phyloP scores from a whole-genome alignment of 352 stramenopile species.

The Pythium myriotylum region DNA sequence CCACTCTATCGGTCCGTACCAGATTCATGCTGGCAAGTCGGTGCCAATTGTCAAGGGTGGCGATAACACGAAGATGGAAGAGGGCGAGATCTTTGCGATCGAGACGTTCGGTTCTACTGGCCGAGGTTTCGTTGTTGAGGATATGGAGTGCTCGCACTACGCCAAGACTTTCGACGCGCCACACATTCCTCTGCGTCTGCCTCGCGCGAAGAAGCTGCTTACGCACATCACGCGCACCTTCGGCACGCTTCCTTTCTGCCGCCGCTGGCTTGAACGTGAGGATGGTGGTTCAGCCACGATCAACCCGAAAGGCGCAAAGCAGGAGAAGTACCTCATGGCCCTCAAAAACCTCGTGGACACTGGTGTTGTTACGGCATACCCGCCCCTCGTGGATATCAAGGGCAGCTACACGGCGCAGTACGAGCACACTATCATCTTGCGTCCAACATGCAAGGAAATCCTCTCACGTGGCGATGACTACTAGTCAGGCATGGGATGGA shows the following conservation, averaged over 20 bases:
- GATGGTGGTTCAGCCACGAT: slow-evolving; percentile 95
- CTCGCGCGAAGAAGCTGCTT: slow-evolving; percentile 94
- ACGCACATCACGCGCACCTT: slow-evolving; percentile 99
- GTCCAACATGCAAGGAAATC: slow-evolving; percentile 98
- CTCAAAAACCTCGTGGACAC: slow-evolving; percentile 98
- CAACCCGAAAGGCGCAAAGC: slow-evolving; percentile 93
- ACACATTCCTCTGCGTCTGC: slow-evolving; percentile 92
- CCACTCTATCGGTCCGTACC: slow-evolving; percentile 97
- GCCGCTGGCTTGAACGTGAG: slow-evolving; percentile 96
- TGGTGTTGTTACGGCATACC: slow-evolving; percentile 94
- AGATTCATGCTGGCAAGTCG: slow-evolving; percentile 96
- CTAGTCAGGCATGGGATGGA: too few species aligned
- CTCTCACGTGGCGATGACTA: slow-evolving; percentile 98
- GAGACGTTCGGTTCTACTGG: slow-evolving; percentile 95
- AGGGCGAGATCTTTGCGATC: slow-evolving; percentile 97
- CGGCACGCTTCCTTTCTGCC: slow-evolving; percentile 98
- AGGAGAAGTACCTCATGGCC: slow-evolving; percentile 98
- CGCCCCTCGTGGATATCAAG: slow-evolving; percentile 95
- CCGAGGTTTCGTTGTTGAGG: slow-evolving; percentile 89
- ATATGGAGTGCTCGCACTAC: slow-evolving; percentile 98
- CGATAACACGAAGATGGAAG: slow-evolving; percentile 97
- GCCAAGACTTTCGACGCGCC: slow-evolving; percentile 96
- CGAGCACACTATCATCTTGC: slow-evolving; percentile 98
- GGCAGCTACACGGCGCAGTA: slow-evolving; percentile 99
- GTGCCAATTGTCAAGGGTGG: slow-evolving; percentile 96